Base-by-base conservation (phyloP, 805 yeast species). In the Candida maesae region DNA sequence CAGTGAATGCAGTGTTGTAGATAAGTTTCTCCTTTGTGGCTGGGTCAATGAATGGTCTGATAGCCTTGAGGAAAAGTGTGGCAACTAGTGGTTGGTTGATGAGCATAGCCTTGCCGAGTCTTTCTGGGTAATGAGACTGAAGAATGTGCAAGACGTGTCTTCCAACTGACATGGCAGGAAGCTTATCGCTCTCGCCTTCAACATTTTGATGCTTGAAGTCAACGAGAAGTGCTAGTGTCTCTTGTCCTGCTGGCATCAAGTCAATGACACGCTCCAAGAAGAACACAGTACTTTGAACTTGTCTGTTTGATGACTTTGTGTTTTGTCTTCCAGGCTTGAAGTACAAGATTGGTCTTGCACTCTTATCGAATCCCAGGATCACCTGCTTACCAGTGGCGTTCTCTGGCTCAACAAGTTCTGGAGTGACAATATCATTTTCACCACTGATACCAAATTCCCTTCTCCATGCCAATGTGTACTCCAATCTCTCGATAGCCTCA, bases 91-190 rank as follows among this genome's bases (percentile, higher is more conserved):
- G 98, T 50, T 93, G 88, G 63, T 93, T 91, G 37, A 95, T 86
- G 27, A 93, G 71, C 36, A 90, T 71, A 0, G 97, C 97, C 59
- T 82, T 84, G 28, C 99, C 99, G 44, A 93, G 71, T 55, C 99
- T 77, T 61, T 93, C 99, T 4, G 99, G 99, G 61, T 93, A 93
- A 64, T 93, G 99, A 10, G 95, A 89, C 66, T 93, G 99, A 53
- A 93, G 70, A 60, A 93, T 93, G 61, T 84, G 87, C 50, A 93
- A 72, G 25, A 91, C 98, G 64, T 89, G 95, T 59, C 90, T 82
- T 25, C 96, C 97, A n/a, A 79, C 84, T 36, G 84, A 74, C 30
- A 91, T 70, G 2, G 96, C 87, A n/a, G 98, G 98, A 41, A 88
- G 77, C 58, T 84, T 87, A 9, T 42, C n/a, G 4, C 18, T 28